A percentile compares a stretch with the other conserved stretches of the same genome.
Conservation (phyloP, 345 rosid genomes). For the Salix brachista region DNA sequence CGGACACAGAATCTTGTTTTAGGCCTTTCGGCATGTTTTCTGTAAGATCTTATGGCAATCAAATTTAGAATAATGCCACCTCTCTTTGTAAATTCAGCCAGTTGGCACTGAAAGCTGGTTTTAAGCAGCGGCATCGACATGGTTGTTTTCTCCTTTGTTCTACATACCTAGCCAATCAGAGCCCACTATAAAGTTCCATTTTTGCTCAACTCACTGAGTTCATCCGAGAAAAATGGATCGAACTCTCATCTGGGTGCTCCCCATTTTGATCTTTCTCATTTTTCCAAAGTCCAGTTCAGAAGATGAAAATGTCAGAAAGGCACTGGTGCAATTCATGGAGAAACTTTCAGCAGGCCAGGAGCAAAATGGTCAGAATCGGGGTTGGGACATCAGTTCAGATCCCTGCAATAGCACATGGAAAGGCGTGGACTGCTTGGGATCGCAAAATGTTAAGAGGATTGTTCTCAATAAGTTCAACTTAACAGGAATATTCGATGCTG, state of each 20-base stretch:
- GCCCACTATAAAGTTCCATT: neutral
- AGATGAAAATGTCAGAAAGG: conserved; percentile 31
- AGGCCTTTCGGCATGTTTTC: conserved; percentile 21
- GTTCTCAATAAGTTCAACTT: conserved; percentile 43
- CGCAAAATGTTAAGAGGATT: conserved; percentile 33
- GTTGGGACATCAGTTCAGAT: conserved; percentile 51
- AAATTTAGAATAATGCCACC: neutral
- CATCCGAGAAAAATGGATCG: conserved; percentile 17
- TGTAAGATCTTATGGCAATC: neutral
- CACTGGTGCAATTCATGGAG: conserved; percentile 44
- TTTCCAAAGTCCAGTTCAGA: conserved; percentile 26
- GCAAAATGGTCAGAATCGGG: conserved; percentile 24
- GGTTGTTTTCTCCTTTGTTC: conserved; percentile 12
- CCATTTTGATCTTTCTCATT: conserved; percentile 32
- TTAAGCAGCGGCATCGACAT: conserved; percentile 1
- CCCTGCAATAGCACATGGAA: conserved; percentile 50
- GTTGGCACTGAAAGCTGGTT: conserved; percentile 16
- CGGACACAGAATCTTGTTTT: neutral
- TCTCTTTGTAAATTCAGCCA: conserved; percentile 34
- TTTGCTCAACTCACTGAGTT: neutral
- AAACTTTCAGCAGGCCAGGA: conserved; percentile 37
- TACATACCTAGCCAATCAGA: neutral
- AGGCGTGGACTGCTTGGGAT: conserved; percentile 34
- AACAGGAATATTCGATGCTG: conserved; percentile 39
- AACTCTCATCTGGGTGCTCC: conserved; percentile 19